These are phyloP conservation scores for Cylindrodendrum hubeiense DNA, from an alignment of 2,329 filamentous ascomycete genomes.

Conservation along the genomic window DNA sequence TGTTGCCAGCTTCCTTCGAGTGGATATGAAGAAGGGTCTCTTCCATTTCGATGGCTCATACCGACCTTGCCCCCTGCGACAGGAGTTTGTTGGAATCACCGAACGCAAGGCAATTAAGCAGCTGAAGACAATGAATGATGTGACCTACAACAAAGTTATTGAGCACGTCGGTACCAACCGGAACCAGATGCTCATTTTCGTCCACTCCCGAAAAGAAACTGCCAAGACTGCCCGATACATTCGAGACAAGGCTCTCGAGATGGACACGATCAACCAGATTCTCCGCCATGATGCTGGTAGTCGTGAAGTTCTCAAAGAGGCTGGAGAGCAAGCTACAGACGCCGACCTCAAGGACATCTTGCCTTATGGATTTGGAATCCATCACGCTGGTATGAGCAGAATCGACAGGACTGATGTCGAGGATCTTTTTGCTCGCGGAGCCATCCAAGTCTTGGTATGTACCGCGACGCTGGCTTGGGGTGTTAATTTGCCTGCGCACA, in stretches of 20 bases:
- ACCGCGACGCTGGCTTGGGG: slow-evolving; percentile 99
- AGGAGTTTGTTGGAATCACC: slow-evolving; percentile 97
- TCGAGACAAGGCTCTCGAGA: slow-evolving; percentile 94
- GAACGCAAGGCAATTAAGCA: slow-evolving; percentile 99
- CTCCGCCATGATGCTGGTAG: slow-evolving; percentile 92
- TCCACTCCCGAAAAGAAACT: slow-evolving; percentile 98
- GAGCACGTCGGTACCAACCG: slow-evolving; percentile 94
- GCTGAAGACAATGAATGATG: slow-evolving; percentile 98
- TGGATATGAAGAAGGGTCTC: slow-evolving; percentile 85
- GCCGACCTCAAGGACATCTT: slow-evolving; percentile 92
- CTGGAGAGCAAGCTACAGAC: slow-evolving; percentile 85
- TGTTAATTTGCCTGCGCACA: slow-evolving; percentile 97
- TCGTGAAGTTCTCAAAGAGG: slow-evolving; percentile 87
- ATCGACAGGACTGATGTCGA: slow-evolving; percentile 96
- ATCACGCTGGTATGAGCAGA: slow-evolving; percentile 97
- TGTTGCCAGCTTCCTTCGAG: slow-evolving; percentile 93
- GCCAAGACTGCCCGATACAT: slow-evolving; percentile 98
- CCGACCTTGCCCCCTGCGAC: slow-evolving; percentile 91
- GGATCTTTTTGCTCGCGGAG: slow-evolving; percentile 90
- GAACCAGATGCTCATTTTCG: slow-evolving; percentile 99
- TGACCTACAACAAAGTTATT: slow-evolving; percentile 96
- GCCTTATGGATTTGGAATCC: slow-evolving; percentile 97
- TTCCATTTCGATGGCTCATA: slow-evolving; percentile 98
- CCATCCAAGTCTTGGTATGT: slow-evolving; percentile 94
- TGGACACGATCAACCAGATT: slow-evolving; percentile 97